phyloP scores from a whole-genome alignment of 768 basidiomycete species.

The Astraeus odoratus region DNA sequence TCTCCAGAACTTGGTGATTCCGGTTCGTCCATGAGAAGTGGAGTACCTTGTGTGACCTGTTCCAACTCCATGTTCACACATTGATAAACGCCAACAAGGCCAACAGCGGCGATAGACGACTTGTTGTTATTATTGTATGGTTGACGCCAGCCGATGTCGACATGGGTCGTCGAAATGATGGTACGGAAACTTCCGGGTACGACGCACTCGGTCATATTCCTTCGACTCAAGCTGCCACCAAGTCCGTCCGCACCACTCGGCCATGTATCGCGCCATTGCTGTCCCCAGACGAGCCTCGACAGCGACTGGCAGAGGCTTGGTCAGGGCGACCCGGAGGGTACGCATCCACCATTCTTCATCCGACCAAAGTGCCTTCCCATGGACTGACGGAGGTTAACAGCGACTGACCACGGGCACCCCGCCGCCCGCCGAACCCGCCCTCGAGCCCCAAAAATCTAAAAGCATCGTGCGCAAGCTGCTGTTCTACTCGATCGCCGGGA shows the following conservation, averaged over 20 bases:
- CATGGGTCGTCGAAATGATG: not conserved
- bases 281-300: slow-evolving; percentile 46
- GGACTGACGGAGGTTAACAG: slow-evolving; percentile 30
- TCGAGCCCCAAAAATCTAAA: slow-evolving; percentile 45
- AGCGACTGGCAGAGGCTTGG: slow-evolving; percentile 38
- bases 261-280: slow-evolving; percentile 51
- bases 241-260: slow-evolving; percentile 6
- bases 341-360: slow-evolving; percentile 18
- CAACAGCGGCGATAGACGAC: too few species aligned
- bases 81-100: not conserved
- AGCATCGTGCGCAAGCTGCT: slow-evolving; percentile 52
- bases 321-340: slow-evolving; percentile 56
- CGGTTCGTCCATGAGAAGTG: not conserved
- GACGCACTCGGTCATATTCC: not conserved
- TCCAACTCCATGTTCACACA: not conserved
- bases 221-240: not conserved
- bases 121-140: too few species aligned
- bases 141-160: too few species aligned
- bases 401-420: slow-evolving; percentile 55
- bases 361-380: not conserved
- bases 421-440: slow-evolving; percentile 13
- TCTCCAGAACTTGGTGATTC: too few species aligned
- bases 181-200: slow-evolving; percentile 4
- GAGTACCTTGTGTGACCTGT: not conserved
- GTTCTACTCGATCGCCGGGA: slow-evolving; percentile 58